These are phyloP conservation scores for Rhizophagus clarus DNA, from an alignment of 192 early-diverging fungal species.

Conservation along the genomic window DNA sequence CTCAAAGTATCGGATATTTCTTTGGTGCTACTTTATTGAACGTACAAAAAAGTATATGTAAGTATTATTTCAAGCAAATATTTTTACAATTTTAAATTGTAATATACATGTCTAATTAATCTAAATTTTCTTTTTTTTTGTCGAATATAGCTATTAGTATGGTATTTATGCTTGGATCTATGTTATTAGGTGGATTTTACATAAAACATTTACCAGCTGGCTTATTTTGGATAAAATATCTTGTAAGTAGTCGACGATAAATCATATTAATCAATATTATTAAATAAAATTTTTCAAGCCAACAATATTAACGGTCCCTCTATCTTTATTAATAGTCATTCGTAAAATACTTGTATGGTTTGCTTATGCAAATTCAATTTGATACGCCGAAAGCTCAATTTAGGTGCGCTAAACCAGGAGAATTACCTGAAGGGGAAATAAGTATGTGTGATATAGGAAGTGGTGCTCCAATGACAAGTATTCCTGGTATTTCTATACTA, in stretches of 20 bases:
- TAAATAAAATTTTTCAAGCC: background rate
- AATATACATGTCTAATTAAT: background rate
- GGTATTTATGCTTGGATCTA: slow-evolving; percentile 11
- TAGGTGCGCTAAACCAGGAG: background rate
- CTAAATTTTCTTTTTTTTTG: background rate
- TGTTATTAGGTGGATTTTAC: slow-evolving; percentile 29
- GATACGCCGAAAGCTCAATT: background rate
- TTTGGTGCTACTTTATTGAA: slow-evolving; percentile 19
- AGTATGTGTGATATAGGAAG: background rate
- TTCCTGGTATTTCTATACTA: background rate
- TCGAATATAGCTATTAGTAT: background rate
- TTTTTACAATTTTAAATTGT: background rate
- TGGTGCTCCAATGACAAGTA: no score
- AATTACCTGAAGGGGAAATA: no score
- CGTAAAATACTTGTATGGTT: background rate
- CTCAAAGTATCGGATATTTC: slow-evolving; percentile 26
- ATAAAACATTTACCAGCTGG: background rate
- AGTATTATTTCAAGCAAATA: background rate
- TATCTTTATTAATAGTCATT: slow-evolving; percentile 19
- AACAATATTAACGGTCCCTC: no score
- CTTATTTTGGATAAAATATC: slow-evolving; percentile 1
- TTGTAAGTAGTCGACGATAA: background rate
- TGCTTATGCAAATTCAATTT: slow-evolving; percentile 25
- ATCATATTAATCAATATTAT: background rate
- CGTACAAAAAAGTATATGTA: slow-evolving; percentile 3